phyloP scores from a whole-genome alignment of 192 early-diverging fungal genomes.

The Backusella psychrophila region DNA sequence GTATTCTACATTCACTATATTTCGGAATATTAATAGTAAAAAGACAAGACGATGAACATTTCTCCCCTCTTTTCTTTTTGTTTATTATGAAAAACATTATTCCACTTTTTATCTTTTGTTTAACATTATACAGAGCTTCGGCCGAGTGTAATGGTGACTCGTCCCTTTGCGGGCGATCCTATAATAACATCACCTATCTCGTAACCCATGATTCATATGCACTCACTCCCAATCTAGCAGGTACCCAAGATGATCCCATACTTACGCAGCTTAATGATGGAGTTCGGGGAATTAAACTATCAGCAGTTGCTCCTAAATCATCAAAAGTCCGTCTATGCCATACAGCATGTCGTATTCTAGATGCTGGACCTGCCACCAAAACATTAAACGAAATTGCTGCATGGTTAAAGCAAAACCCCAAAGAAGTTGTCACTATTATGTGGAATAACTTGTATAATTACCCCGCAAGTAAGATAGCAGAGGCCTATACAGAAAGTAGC shows the following conservation, averaged over 20 bases:
- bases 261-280: slow-evolving; percentile 66
- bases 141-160: slow-evolving; percentile 61
- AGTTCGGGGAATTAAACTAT: slow-evolving; percentile 70
- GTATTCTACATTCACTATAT: background rate
- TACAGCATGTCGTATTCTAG: slow-evolving; percentile 52
- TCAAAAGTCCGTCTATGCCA: slow-evolving; percentile 59
- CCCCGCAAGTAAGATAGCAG: slow-evolving; percentile 38
- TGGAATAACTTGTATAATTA: slow-evolving; percentile 63
- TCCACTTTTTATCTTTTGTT: background rate
- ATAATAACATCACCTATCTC: slow-evolving; percentile 58
- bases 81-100: background rate
- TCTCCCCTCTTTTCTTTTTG: background rate
- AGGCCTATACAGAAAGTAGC: slow-evolving; percentile 2
- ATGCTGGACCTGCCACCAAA: slow-evolving; percentile 51
- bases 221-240: slow-evolving; percentile 41
- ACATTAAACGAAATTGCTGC: slow-evolving; percentile 51
- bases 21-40: background rate
- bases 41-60: background rate
- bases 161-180: slow-evolving; percentile 58
- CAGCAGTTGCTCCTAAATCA: slow-evolving; percentile 31
- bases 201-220: slow-evolving; percentile 78
- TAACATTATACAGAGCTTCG: background rate
- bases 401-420: slow-evolving; percentile 60
- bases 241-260: slow-evolving; percentile 65
- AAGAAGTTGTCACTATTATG: slow-evolving; percentile 76